A percentile compares a stretch with the other conserved stretches of the same genome.
These are phyloP conservation scores for Diaporthe vaccinii DNA, from an alignment of 2,329 filamentous ascomycete species.

Conservation along the genomic window DNA sequence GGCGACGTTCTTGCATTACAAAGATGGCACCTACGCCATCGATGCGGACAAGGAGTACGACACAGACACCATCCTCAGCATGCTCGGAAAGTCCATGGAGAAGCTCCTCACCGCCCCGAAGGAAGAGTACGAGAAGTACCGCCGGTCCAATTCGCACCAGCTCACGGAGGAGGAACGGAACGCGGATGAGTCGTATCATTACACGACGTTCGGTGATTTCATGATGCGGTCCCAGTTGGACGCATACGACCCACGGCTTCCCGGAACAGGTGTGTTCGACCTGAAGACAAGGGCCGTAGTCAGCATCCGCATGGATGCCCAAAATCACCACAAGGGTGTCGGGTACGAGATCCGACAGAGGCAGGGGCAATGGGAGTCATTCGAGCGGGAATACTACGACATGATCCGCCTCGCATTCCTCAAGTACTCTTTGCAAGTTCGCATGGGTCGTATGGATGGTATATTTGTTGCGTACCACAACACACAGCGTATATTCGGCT, in stretches of 20 bases:
- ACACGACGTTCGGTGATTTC: constrained; percentile 87
- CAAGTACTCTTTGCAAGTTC: constrained; percentile 96
- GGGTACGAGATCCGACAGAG: constrained; percentile 88
- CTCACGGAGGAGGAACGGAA: constrained; percentile 80
- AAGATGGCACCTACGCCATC: constrained; percentile 90
- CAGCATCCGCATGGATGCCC: constrained; percentile 88
- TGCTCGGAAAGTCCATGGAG: constrained; percentile 96
- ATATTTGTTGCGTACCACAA: constrained; percentile 99
- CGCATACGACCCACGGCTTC: constrained; percentile 86
- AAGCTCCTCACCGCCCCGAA: constrained; percentile 89
- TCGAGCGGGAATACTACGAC: constrained; percentile 95
- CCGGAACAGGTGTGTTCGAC: constrained; percentile 94
- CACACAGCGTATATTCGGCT: constrained; percentile 93
- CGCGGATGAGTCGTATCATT: constrained; percentile 86
- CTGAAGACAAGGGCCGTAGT: constrained; percentile 95
- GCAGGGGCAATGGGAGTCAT: constrained; percentile 88
- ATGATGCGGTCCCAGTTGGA: constrained; percentile 96
- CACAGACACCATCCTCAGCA: constrained; percentile 85
- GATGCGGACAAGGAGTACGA: constrained; percentile 97
- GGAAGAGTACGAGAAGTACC: constrained; percentile 88
- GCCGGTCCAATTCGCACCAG: constrained; percentile 75
- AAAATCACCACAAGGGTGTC: constrained; percentile 77
- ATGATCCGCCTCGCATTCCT: constrained; percentile 96
- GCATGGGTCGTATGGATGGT: constrained; percentile 98
- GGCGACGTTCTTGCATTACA: constrained; percentile 85